phyloP scores from a whole-genome alignment of 257 asterid species.

The Plantago elongata region DNA sequence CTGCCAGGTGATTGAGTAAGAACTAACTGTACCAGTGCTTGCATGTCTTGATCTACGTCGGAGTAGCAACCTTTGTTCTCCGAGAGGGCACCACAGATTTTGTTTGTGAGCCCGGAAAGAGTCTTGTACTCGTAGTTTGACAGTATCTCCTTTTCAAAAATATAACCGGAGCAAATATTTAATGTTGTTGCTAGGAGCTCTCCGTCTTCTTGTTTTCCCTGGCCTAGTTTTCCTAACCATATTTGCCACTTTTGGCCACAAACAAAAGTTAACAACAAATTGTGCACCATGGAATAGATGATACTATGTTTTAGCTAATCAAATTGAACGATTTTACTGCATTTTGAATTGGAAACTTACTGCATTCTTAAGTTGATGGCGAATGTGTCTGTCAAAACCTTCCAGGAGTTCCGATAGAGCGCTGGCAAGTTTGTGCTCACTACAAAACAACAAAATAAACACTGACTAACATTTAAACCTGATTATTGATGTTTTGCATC shows the following conservation, averaged over 20 bases:
- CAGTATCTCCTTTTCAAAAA: slow-evolving; percentile 17
- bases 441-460: neutral
- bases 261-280: neutral
- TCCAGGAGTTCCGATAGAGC: slow-evolving; percentile 21
- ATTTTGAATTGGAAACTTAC: slow-evolving; percentile 21
- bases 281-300: neutral
- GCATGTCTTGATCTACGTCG: slow-evolving; percentile 29
- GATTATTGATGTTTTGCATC: too few species aligned
- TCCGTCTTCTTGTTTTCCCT: slow-evolving; percentile 29
- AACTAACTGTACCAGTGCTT: slow-evolving; percentile 26
- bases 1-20: slow-evolving; percentile 19
- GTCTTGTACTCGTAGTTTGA: slow-evolving; percentile 26
- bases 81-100: slow-evolving; percentile 29
- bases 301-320: too few species aligned
- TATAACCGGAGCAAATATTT: slow-evolving; percentile 31
- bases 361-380: slow-evolving; percentile 16
- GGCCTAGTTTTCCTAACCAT: slow-evolving; percentile 32
- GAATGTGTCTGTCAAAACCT: slow-evolving; percentile 21
- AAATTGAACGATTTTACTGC: neutral
- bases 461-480: too few species aligned
- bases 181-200: slow-evolving; percentile 35
- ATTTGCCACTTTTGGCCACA: slow-evolving; percentile 32
- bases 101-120: slow-evolving; percentile 35
- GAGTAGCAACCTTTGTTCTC: slow-evolving; percentile 19
- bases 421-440: neutral